Evolutionary conservation across 192 early-diverging fungal genomes (phyloP).

Genomic region (Entomortierella parvispora): DNA sequence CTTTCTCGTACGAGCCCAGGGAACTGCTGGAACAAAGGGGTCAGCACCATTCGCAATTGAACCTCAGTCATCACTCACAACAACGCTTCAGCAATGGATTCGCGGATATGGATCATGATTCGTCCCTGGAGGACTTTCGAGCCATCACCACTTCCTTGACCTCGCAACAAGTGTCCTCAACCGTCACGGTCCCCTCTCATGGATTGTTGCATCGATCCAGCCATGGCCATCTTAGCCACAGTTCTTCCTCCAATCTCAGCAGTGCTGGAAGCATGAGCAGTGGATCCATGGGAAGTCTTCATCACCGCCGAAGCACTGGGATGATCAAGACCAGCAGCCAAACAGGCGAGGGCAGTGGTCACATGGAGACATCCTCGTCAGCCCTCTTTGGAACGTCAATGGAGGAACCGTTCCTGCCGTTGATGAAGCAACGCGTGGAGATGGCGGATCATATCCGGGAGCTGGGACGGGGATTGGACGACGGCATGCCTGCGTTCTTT

Average conservation of each 20-base stretch:
- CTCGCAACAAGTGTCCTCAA: not conserved
- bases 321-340: slow-evolving; percentile 12
- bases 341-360: not conserved
- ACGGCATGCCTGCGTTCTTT: slow-evolving; percentile 44
- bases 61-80: slow-evolving; percentile 6
- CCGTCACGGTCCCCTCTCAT: not conserved
- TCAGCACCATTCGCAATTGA: slow-evolving; percentile 8
- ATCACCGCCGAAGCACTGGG: slow-evolving; percentile 28
- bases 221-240: slow-evolving; percentile 27
- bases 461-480: slow-evolving; percentile 34
- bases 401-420: slow-evolving; percentile 15
- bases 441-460: slow-evolving; percentile 11
- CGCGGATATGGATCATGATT: slow-evolving; percentile 36
- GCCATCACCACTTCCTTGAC: slow-evolving; percentile 15
- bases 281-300: slow-evolving; percentile 12
- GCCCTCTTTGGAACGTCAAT: not conserved
- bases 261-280: slow-evolving; percentile 23
- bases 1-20: slow-evolving; percentile 39
- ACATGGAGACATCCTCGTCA: not conserved
- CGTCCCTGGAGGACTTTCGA: slow-evolving; percentile 18
- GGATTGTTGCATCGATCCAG: slow-evolving; percentile 32
- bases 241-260: slow-evolving; percentile 24
- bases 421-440: not conserved
- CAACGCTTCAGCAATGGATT: slow-evolving; percentile 5
- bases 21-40: slow-evolving; percentile 35